phyloP scores from a whole-genome alignment of 768 basidiomycete species.

The Pleurotus sapidus region DNA sequence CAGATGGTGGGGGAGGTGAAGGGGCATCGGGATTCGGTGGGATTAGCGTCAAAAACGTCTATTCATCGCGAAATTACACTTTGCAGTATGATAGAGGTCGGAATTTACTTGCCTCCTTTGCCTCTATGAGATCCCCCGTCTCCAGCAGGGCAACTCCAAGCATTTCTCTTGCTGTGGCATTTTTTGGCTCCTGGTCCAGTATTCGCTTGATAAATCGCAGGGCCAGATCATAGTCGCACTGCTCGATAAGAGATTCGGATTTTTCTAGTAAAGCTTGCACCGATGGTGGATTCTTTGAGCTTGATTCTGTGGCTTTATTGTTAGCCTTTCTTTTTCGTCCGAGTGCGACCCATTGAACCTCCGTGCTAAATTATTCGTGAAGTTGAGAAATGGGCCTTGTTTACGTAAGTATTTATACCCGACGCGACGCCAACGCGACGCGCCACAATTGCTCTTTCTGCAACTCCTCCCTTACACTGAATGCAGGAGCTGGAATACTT shows the following conservation, averaged over 20 bases:
- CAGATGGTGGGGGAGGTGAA: slow-evolving; percentile 67
- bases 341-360: slow-evolving; percentile 52
- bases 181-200: slow-evolving; percentile 57
- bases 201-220: slow-evolving; percentile 67
- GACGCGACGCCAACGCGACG: background rate
- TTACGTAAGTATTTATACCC: background rate
- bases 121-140: slow-evolving; percentile 70
- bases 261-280: slow-evolving; percentile 64
- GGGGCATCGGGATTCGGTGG: slow-evolving; percentile 63
- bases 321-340: slow-evolving; percentile 45
- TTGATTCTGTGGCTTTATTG: slow-evolving; percentile 27
- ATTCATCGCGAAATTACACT: slow-evolving; percentile 6
- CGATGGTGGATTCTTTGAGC: slow-evolving; percentile 34
- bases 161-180: slow-evolving; percentile 75
- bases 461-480: slow-evolving; percentile 26
- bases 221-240: slow-evolving; percentile 85
- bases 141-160: slow-evolving; percentile 79
- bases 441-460: background rate
- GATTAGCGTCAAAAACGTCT: slow-evolving; percentile 64
- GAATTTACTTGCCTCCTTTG: slow-evolving; percentile 53
- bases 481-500: slow-evolving; percentile 21
- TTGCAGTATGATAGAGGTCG: background rate
- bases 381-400: slow-evolving; percentile 3
- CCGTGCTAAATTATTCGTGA: slow-evolving; percentile 2
- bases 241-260: slow-evolving; percentile 75